Conservation (phyloP, 169 alveolate species). For the Plasmodium berghei region DNA sequence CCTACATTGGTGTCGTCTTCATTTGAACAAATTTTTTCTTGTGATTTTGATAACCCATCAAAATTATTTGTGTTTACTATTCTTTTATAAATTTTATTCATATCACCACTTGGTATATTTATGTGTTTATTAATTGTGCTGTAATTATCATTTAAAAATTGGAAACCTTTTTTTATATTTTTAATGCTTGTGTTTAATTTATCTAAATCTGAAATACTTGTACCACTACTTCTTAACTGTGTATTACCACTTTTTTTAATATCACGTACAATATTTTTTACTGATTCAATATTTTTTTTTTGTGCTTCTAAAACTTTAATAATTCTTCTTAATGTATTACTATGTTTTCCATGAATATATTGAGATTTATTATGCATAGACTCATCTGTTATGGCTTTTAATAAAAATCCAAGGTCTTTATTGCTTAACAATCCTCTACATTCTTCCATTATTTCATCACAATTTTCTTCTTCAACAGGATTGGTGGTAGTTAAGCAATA, state of each 20-base stretch:
- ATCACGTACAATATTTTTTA: conserved; percentile 21
- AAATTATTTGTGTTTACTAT: background rate
- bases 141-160: conserved; percentile 3
- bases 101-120: background rate
- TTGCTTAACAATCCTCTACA: conserved; percentile 10
- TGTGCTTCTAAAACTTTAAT: conserved; percentile 29
- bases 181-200: conserved; percentile 1
- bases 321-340: conserved; percentile 24
- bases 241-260: background rate
- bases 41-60: background rate
- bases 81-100: background rate
- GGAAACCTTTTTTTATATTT: conserved; percentile 4
- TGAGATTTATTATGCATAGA: background rate
- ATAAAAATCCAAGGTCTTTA: background rate
- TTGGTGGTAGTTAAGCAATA: conserved; percentile 12
- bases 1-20: background rate
- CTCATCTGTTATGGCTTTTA: conserved; percentile 21
- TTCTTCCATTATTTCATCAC: conserved; percentile 23
- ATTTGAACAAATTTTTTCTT: background rate
- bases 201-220: background rate
- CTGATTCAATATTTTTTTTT: background rate
- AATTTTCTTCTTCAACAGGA: background rate
- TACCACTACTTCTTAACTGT: background rate
- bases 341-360: background rate
- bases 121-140: background rate